Evolutionary conservation across 2,329 filamentous ascomycete genomes (phyloP).

Genomic region (Diaporthe ampelina): DNA sequence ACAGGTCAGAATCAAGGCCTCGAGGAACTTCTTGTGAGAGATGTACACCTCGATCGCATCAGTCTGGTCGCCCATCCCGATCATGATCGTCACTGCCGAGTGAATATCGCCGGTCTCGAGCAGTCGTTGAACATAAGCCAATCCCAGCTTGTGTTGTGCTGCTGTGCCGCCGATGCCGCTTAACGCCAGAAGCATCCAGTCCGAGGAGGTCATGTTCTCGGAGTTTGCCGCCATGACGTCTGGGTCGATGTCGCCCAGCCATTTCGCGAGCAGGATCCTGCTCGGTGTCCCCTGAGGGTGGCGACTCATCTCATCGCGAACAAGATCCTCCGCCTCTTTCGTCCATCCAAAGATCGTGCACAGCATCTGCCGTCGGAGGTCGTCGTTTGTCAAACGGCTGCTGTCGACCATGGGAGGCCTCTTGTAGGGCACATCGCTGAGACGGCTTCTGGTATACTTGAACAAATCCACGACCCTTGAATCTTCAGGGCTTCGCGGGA

Average conservation of each 20-base stretch:
- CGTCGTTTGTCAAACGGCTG: slow-evolving; percentile 77
- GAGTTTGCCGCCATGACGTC: slow-evolving; percentile 86
- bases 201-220: slow-evolving; percentile 89
- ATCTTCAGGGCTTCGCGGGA: slow-evolving; percentile 83
- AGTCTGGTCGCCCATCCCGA: slow-evolving; percentile 91
- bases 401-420: slow-evolving; percentile 73
- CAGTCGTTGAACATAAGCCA: slow-evolving; percentile 90
- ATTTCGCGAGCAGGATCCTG: slow-evolving; percentile 88
- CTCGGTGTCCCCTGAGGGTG: slow-evolving; percentile 81
- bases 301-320: slow-evolving; percentile 85
- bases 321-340: slow-evolving; percentile 82
- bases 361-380: slow-evolving; percentile 91
- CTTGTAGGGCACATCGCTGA: slow-evolving; percentile 87
- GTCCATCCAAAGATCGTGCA: slow-evolving; percentile 96
- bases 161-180: slow-evolving; percentile 85
- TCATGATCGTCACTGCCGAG: slow-evolving; percentile 90
- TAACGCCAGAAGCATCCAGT: slow-evolving; percentile 96
- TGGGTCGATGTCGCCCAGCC: slow-evolving; percentile 88
- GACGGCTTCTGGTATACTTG: slow-evolving; percentile 83
- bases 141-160: slow-evolving; percentile 90
- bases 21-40: slow-evolving; percentile 91
- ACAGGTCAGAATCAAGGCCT: slow-evolving; percentile 90
- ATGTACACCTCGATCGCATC: slow-evolving; percentile 98
- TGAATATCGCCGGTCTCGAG: slow-evolving; percentile 93
- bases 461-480: slow-evolving; percentile 83